Evolutionary conservation across 2,329 filamentous ascomycete genomes (phyloP), one percentile per base, ranked within the genome.

Genomic region (Metarhizium robertsii): DNA sequence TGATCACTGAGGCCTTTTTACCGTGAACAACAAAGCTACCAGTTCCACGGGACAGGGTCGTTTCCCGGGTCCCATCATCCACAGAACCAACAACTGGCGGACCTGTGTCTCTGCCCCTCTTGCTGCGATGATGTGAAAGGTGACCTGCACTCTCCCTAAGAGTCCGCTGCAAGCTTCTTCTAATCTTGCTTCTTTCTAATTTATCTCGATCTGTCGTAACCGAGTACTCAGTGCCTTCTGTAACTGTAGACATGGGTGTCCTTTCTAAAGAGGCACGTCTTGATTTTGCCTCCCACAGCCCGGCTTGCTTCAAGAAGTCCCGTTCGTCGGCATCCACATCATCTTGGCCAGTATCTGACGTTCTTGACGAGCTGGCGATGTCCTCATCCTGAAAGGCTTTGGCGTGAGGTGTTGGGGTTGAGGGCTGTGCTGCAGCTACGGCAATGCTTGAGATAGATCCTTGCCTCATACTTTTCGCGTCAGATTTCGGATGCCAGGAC

Each of bases 1-100:
- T 95, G 62, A 99, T 90, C 55, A 99, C 89, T 1, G 91, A 96
- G 2, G 94, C 94, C 71, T 99, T 97, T 75, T 97, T 99, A 58
- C 94, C 92, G 66, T 99, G 94, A 4, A 99, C 86, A 4, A 94
- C 95, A 69, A 99, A 99, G 64, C 90, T 95, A 5, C 90, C 90
- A 13, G 88, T 84, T 13, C 87, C 87, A 50, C 94, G 84, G 6
- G 87, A 78, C 13, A 99, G 77, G 11, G 87, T 84, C 61, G 90
- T 87, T 42, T 87, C 75, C 72, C 80, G 64, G 59, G 69, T 60
- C 59, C 66, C 57, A 64, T 78, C 71, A 18, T 77, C 66, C 65
- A 69, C 51, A 64, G 63, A 56, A 4, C 60, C 64, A 3, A 52
- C 55, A 7, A 60, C 63, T 3, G 55, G 52, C 11, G 53, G 40